phyloP scores from a whole-genome alignment of 2,329 filamentous ascomycete species.

The Pseudocercospora cruenta region DNA sequence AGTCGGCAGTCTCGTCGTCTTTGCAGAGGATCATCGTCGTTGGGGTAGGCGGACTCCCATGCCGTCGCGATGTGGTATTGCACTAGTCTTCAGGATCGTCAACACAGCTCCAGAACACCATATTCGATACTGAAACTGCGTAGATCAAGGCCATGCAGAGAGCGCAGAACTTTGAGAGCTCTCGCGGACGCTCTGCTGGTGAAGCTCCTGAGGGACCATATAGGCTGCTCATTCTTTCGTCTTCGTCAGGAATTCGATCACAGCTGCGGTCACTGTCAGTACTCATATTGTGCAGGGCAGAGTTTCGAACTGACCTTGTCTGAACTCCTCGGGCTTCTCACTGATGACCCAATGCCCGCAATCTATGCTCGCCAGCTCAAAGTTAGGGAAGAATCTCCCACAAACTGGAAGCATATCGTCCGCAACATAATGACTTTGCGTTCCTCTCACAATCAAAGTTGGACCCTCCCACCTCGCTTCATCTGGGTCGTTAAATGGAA shows the following conservation, averaged over 20 bases:
- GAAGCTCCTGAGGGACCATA: not conserved
- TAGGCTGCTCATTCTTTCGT: constrained; percentile 43
- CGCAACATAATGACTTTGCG: constrained; percentile 74
- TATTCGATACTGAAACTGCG: not conserved
- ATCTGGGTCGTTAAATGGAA: constrained; percentile 79
- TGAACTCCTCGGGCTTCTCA: constrained; percentile 81
- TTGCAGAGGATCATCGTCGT: not conserved
- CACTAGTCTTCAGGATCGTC: not conserved
- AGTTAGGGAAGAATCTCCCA: constrained; percentile 79
- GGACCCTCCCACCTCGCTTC: constrained; percentile 71
- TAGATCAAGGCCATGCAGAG: not conserved
- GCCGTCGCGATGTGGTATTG: not conserved
- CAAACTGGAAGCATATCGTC: constrained; percentile 80
- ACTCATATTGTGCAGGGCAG: not conserved
- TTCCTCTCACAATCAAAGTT: constrained; percentile 79
- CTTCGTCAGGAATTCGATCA: constrained; percentile 66
- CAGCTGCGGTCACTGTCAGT: constrained; percentile 49
- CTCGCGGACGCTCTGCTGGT: not conserved
- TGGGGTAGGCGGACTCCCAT: not conserved
- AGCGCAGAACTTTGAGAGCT: not conserved
- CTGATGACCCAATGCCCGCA: constrained; percentile 87
- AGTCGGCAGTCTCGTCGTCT: not conserved
- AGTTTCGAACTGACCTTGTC: constrained; percentile 58
- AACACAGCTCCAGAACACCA: not conserved
- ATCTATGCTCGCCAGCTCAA: constrained; percentile 73